These are phyloP conservation scores for Wickerhamomyces chambardii DNA, from an alignment of 805 yeast species.

Conservation along the genomic window DNA sequence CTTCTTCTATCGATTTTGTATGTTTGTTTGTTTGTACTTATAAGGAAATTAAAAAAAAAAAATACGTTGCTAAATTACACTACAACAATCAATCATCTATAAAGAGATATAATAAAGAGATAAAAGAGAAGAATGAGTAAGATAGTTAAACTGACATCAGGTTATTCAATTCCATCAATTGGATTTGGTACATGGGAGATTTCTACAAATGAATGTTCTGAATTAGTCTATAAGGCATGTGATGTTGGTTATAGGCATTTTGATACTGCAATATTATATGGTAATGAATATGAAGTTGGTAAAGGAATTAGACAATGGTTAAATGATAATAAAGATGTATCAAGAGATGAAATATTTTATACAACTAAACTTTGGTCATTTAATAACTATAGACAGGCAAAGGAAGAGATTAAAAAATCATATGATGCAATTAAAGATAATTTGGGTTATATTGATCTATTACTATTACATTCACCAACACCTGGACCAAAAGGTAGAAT, in stretches of 20 bases:
- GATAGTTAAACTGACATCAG: conserved; percentile 34
- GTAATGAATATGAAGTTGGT: conserved; percentile 54
- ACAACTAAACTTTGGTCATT: conserved; percentile 71
- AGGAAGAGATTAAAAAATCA: conserved; percentile 47
- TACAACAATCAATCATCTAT: too few relatives aligned
- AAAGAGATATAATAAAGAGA: too few relatives aligned
- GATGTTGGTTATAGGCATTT: conserved; percentile 63
- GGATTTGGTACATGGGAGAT: conserved; percentile 48
- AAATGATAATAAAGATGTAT: conserved; percentile 29
- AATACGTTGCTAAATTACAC: too few relatives aligned
- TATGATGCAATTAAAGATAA: conserved; percentile 36
- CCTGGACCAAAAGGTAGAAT: conserved; percentile 38
- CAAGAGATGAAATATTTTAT: conserved; percentile 45
- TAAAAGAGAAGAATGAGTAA: too few relatives aligned
- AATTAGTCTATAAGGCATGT: conserved; percentile 47
- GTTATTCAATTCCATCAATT: conserved; percentile 43
- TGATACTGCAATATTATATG: conserved; percentile 64
- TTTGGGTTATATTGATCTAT: conserved; percentile 57
- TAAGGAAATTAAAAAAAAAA: too few relatives aligned
- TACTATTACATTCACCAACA: conserved; percentile 59
- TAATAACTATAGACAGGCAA: conserved; percentile 36
- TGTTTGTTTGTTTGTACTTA: too few relatives aligned
- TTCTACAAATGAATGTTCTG: conserved; percentile 26
- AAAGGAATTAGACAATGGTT: conserved; percentile 49
- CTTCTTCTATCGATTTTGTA: too few relatives aligned